Evolutionary conservation across 805 yeast genomes (phyloP).

Genomic region (Pichia heedii): DNA sequence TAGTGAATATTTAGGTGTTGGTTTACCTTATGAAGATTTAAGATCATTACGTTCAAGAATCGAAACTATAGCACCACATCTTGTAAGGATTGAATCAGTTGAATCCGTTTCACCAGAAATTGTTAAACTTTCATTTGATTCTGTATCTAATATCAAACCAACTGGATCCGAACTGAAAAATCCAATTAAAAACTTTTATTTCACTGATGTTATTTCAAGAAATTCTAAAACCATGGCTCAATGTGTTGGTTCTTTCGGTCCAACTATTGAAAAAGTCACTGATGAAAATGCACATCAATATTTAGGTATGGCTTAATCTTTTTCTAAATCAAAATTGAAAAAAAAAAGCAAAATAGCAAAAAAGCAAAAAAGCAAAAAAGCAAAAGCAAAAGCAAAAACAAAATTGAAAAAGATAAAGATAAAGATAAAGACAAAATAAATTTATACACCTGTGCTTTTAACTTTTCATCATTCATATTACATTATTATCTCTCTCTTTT

Average conservation of each 20-base stretch:
- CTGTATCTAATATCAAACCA: conserved; percentile 29
- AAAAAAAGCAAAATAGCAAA: no score
- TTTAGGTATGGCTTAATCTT: conserved; percentile 24
- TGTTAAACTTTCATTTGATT: conserved; percentile 47
- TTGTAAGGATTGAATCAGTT: conserved; percentile 63
- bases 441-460: not conserved
- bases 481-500: not conserved
- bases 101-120: conserved; percentile 57
- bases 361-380: no score
- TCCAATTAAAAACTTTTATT: conserved; percentile 76
- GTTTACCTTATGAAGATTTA: conserved; percentile 69
- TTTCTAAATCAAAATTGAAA: not conserved
- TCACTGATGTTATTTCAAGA: conserved; percentile 81
- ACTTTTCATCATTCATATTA: not conserved
- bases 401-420: no score
- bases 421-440: no score
- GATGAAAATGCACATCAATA: conserved; percentile 35
- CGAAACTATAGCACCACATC: conserved; percentile 72
- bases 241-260: conserved; percentile 66
- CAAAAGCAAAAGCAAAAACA: no score
- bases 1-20: conserved; percentile 62
- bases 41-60: conserved; percentile 60
- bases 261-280: conserved; percentile 49
- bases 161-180: conserved; percentile 42
- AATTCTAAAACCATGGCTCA: conserved; percentile 86